Evolutionary conservation across 768 basidiomycete genomes (phyloP), one percentile per base, ranked within the genome.

Genomic region (Dioszegia crocea): DNA sequence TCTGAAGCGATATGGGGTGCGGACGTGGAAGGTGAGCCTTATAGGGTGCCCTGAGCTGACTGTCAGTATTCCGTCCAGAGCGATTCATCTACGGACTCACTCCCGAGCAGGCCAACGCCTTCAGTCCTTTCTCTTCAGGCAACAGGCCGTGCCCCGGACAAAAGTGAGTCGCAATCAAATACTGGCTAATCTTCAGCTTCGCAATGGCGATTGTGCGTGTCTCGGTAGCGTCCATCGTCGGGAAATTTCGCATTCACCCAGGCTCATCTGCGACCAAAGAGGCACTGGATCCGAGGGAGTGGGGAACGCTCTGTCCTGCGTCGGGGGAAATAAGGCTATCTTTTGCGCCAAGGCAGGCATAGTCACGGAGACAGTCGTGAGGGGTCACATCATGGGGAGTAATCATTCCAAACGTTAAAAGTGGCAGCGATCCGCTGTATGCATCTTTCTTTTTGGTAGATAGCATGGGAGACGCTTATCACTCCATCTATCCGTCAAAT

Each of bases 261-360:
- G 8, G 33, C 1, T 6, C 21, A 4, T 3, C 12, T 11, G 44
- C 53, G 19, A 44, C 53, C 1, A 21, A 21, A n/a, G 9, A 38
- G 26, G 6, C 53, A 12, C 43, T 55, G 53, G 30, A 45, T 23
- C 40, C 53, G 39, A 55, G 30, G 17, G 53, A 55, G n/a, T 41
- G 30, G 39, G 53, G 41, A 17, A 55, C 41, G 39, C 26, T 45
- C 24, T 19, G n/a, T 3, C 53, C 53, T 11, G 53, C 53, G 17
- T 26, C 53, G 30, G 53, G 41, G 2, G 53, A 55, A 24, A 43
- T 39, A 17, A 43, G 27, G 53, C 30, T 43, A 21, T 12, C n/a
- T 1, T 44, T 55, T 40, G 29, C 50, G 16, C 50, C 24, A 30
- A 52, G 50, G 21, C 29, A 52, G 33, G 46, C 46, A 11, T 48